Conservation (phyloP, 306 rosid genomes). For the Carpinus fangiana region DNA sequence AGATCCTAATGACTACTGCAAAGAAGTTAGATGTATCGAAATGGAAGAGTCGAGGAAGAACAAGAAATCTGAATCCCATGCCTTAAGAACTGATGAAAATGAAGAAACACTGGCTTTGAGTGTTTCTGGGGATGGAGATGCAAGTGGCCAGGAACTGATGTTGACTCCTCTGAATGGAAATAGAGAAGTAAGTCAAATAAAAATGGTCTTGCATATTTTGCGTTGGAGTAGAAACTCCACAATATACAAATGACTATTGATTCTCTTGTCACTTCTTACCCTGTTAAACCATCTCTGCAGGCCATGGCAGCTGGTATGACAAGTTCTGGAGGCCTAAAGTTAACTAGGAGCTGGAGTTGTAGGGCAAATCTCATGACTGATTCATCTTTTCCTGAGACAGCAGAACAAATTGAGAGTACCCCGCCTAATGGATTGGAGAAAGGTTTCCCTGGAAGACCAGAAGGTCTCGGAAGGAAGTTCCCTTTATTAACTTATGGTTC, state of each 20-base stretch:
- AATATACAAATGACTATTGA: conserved; percentile 36
- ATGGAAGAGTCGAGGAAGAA: conserved; percentile 59
- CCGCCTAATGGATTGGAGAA: conserved; percentile 66
- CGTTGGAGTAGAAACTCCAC: conserved; percentile 36
- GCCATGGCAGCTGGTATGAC: conserved; percentile 39
- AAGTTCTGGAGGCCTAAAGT: conserved; percentile 43
- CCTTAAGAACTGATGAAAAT: conserved; percentile 33
- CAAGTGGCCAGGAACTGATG: conserved; percentile 44
- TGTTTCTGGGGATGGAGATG: conserved; percentile 37
- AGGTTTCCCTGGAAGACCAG: conserved; percentile 88
- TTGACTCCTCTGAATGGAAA: conserved; percentile 47
- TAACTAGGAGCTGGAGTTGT: conserved; percentile 88
- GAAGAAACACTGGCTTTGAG: conserved; percentile 34
- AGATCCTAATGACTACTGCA: conserved; percentile 69
- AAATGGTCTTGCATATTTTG: conserved; percentile 43
- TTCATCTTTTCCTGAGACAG: conserved; percentile 53
- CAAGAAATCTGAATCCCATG: conserved; percentile 38
- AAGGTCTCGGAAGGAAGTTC: conserved; percentile 55
- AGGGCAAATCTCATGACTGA: conserved; percentile 51
- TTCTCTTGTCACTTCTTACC: conserved; percentile 46
- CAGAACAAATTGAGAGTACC: conserved; percentile 52
- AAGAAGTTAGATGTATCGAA: conserved; percentile 86
- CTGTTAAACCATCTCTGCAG: conserved; percentile 38
- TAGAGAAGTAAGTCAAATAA: conserved; percentile 44
- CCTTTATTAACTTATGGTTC: conserved; percentile 50